phyloP scores from a whole-genome alignment of 208 protist genomes.

The Zelonia costaricensis region DNA sequence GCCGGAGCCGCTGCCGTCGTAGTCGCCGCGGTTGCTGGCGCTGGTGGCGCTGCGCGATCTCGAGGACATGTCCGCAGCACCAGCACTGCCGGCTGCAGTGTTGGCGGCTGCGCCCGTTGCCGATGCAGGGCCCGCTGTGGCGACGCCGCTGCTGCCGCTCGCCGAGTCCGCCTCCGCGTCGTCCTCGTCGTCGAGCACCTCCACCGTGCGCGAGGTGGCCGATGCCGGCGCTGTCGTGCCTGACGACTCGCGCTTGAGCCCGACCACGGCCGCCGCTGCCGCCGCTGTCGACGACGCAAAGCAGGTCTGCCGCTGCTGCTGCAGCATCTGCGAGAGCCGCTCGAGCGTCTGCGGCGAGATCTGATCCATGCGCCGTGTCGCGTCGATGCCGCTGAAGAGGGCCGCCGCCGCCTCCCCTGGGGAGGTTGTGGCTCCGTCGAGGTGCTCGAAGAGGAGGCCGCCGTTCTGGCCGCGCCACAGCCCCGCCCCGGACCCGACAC shows the following conservation, averaged over 20 bases:
- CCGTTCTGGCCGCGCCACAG: slow-evolving; percentile 32
- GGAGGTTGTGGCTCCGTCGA: slow-evolving; percentile 5
- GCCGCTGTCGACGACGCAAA: slow-evolving; percentile 4
- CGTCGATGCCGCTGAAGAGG: slow-evolving; percentile 16
- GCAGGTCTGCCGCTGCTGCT: slow-evolving; percentile 17
- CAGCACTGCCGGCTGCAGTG: neutral
- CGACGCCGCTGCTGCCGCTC: slow-evolving; percentile 15
- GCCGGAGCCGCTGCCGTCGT: slow-evolving; percentile 8
- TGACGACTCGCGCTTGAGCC: slow-evolving; percentile 1
- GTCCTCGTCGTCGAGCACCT: slow-evolving; percentile 18
- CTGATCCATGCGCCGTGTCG: slow-evolving; percentile 20
- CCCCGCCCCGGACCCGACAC: neutral
- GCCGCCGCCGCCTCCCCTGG: slow-evolving; percentile 1
- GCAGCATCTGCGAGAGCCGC: slow-evolving; percentile 24
- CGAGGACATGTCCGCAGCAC: no score
- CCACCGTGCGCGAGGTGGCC: slow-evolving; percentile 1
- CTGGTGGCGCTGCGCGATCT: neutral
- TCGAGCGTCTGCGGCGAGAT: slow-evolving; percentile 22
- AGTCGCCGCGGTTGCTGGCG: slow-evolving; percentile 6
- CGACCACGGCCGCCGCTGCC: neutral
- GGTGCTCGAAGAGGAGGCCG: slow-evolving; percentile 31
- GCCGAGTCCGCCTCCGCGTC: slow-evolving; percentile 6
- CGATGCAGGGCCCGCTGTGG: neutral
- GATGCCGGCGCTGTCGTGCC: neutral
- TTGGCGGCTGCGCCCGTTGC: neutral